phyloP scores from a whole-genome alignment of 2,329 filamentous ascomycete species.

The Aureobasidium lini region DNA sequence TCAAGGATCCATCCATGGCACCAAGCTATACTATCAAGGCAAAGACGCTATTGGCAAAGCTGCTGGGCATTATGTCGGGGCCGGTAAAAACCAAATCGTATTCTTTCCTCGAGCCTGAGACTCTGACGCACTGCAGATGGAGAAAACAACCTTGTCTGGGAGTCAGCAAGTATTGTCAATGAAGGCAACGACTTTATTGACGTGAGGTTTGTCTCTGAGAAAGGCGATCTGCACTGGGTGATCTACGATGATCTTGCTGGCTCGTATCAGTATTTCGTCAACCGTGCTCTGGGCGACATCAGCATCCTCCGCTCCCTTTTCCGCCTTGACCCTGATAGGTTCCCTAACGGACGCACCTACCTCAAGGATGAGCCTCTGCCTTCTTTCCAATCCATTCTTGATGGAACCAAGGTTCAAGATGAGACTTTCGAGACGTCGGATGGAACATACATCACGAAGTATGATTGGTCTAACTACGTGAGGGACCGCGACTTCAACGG shows the following conservation, averaged over 20 bases:
- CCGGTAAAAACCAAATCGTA: neutral
- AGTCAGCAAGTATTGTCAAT: constrained; percentile 37
- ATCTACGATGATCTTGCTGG: constrained; percentile 42
- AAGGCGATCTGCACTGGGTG: constrained; percentile 48
- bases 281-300: constrained; percentile 40
- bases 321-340: constrained; percentile 39
- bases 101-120: neutral
- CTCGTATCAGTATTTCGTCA: constrained; percentile 49
- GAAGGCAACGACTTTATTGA: constrained; percentile 39
- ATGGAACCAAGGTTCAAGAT: constrained; percentile 45
- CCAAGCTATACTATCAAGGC: constrained; percentile 35
- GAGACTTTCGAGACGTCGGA: constrained; percentile 45
- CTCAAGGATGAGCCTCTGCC: constrained; percentile 41
- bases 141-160: constrained; percentile 41
- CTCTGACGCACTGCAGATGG: constrained; percentile 31
- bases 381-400: constrained; percentile 35
- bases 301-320: constrained; percentile 46
- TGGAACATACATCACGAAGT: constrained; percentile 47
- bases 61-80: constrained; percentile 39
- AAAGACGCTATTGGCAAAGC: constrained; percentile 36
- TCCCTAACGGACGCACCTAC: constrained; percentile 40
- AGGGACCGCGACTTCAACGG: constrained; percentile 39
- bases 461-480: constrained; percentile 38
- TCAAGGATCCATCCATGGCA: constrained; percentile 31
- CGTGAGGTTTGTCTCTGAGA: constrained; percentile 38